phyloP scores from a whole-genome alignment of 768 basidiomycete genomes.

The Cystobasidium ongulense region DNA sequence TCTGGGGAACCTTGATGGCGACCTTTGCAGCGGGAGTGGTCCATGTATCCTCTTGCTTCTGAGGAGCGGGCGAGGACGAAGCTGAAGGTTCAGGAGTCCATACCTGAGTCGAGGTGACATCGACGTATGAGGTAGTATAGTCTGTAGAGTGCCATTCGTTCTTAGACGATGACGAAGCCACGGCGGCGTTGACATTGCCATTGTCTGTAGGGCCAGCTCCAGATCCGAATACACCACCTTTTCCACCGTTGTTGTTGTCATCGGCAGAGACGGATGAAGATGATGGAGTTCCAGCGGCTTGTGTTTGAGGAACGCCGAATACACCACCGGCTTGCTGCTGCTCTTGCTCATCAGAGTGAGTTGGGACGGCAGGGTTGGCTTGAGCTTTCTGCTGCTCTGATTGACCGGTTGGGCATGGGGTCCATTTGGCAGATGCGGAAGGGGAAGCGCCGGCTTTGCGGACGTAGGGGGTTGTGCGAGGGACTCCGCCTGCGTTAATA shows the following conservation, averaged over 20 bases:
- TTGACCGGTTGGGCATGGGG: slow-evolving; percentile 12
- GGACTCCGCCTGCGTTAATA: slow-evolving; percentile 10
- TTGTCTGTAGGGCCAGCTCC: neutral
- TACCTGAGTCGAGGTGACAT: neutral
- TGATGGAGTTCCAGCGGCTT: neutral
- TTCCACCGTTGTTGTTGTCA: too few species aligned
- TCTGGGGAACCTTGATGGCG: neutral
- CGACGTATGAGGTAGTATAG: neutral
- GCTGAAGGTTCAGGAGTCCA: slow-evolving; percentile 26
- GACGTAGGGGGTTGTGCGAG: slow-evolving; percentile 19
- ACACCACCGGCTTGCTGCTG: neutral
- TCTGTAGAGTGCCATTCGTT: neutral
- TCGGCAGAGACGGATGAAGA: too few species aligned
- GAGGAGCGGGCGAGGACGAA: slow-evolving; percentile 16
- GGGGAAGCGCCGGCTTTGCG: neutral
- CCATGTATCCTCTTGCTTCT: neutral
- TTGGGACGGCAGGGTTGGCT: neutral
- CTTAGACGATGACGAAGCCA: neutral
- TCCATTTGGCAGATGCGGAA: slow-evolving; percentile 13
- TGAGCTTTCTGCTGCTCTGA: neutral
- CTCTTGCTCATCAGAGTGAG: neutral
- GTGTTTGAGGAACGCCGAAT: neutral
- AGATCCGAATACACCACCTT: neutral
- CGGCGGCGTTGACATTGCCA: neutral
- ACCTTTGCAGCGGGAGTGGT: neutral